Evolutionary conservation across 371 early-diverging fungal genomes (phyloP), one percentile per base, ranked within the genome.

Genomic region (Mucor saturninus): DNA sequence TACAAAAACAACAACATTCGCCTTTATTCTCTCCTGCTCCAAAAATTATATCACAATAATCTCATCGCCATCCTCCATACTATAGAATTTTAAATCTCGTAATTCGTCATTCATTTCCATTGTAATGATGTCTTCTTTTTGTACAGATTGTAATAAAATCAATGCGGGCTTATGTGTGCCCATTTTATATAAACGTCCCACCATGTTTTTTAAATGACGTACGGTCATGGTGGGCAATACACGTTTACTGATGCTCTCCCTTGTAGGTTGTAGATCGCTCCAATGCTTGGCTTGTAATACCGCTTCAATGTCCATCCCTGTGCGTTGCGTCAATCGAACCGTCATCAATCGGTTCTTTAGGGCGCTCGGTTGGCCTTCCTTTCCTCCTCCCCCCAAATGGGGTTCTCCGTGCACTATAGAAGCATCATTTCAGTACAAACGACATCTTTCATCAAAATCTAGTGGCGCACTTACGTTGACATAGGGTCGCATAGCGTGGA

Each of bases 311-410:
- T 38, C 2, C 8, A 15, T 29, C 15, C 45, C 40, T 35, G 35
- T 35, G 35, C 74, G 32, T 72, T 56, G 30, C 2, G 65, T 74
- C 1, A 78, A 50, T 1, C 61, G 69, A 7, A 77, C 31, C 0
- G 75, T 58, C 26, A 90, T 54, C 35, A 93, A 72, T 11, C 91
- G 80, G 68, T 93, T 86, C 59, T 88, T 90, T 37, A 91, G 62
- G 1, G 75, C 80, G 8, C 84, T 78, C 28, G 77, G 72, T 3
- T 69, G 13, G 52, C 67, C 9, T 68, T 64, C 0, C 21, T 21
- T 21, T 21, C 21, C 21, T 21, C 21, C 21, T 21, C 67, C 67
- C 21, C 73, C 68, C 9, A 79, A 55, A 42, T 76, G 73, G 0
- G 88, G 88, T 42, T 76, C 81, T 7, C 89, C 91, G 56, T 90